Base-by-base conservation (phyloP, 345 rosid species). In the Fremontodendron californicum region DNA sequence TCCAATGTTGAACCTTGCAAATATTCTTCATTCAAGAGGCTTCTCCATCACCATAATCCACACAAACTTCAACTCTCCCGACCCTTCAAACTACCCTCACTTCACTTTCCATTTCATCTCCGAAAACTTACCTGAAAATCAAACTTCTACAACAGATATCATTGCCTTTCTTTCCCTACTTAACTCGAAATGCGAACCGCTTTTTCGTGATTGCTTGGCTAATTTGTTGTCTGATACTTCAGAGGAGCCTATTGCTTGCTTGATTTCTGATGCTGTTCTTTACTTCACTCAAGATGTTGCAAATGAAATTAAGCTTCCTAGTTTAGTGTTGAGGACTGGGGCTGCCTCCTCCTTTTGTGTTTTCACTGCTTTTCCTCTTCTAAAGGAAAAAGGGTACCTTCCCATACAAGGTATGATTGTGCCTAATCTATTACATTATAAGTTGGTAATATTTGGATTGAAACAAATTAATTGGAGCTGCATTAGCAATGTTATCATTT, bases 11-110 rank as follows among this genome's bases (percentile, higher is more conserved):
- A 81, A 85, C 74, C 84, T 85, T 29, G 88, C 76, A 49, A 71
- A 78, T 46, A 80, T 82, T 43, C 84, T 85, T n/a, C 75, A 85
- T 66, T 65, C 77, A 48, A 83, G 54, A 77, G 91, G 91, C 66
- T 87, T 91, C 83, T 83, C 88, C 74, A 80, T 91, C 78, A 78
- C 85, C 37, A 69, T 89, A 9, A 75, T 89, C 77, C 90, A 88
- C 78, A 85, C 91, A 43, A 74, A 72, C 8, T 84, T 76, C 82
- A 91, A 90, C 88, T 85, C 75, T 15, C 92, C 90, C 0, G 67
- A 87, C 57, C 78, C 91, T 60, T 81, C 87, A 19, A 77, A 70
- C 45, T 72, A 84, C 75, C 89, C 90, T 52, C 81, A 77, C 83
- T 86, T 91, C 76, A 61, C 78, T 57, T 90, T 91, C 63, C 70